Conservation (phyloP, 352 stramenopile genomes). For the Globisporangium acanthophoron region DNA sequence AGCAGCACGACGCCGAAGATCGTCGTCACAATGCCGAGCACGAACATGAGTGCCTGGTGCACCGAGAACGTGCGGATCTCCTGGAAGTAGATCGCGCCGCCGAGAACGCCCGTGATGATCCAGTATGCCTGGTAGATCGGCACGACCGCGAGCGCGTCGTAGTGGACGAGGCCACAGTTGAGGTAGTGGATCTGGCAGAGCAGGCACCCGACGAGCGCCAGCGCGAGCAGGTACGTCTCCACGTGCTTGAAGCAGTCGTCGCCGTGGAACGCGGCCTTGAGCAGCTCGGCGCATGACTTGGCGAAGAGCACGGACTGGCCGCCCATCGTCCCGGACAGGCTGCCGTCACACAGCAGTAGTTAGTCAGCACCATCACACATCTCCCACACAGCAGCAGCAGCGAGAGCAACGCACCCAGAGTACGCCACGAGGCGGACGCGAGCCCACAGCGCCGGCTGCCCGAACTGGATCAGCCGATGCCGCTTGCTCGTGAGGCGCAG, state of each 20-base stretch:
- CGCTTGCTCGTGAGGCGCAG: conserved; percentile 64
- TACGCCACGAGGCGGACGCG: conserved; percentile 73
- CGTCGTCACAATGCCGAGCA: conserved; percentile 73
- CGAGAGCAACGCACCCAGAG: conserved; percentile 27
- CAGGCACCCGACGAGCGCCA: conserved; percentile 60
- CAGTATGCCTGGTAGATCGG: conserved; percentile 88
- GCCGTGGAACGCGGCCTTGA: conserved; percentile 68
- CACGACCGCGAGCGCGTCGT: conserved; percentile 79
- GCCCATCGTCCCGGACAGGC: conserved; percentile 67
- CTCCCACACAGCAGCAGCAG: background rate
- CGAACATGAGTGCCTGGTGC: conserved; percentile 75
- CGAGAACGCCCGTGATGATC: conserved; percentile 86
- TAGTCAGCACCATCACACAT: background rate
- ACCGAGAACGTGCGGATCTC: conserved; percentile 79
- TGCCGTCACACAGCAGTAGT: background rate
- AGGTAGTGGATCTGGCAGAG: conserved; percentile 76
- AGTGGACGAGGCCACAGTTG: conserved; percentile 70
- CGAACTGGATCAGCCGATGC: conserved; percentile 75
- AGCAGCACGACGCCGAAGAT: conserved; percentile 84
- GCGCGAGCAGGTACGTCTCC: conserved; percentile 56
- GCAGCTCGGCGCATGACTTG: conserved; percentile 73
- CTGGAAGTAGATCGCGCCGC: conserved; percentile 90
- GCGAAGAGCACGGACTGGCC: conserved; percentile 83
- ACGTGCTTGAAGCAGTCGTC: conserved; percentile 55
- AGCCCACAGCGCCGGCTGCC: conserved; percentile 50